Base-by-base conservation (phyloP, 352 stramenopile species). In the Globisporangium echinulatum region DNA sequence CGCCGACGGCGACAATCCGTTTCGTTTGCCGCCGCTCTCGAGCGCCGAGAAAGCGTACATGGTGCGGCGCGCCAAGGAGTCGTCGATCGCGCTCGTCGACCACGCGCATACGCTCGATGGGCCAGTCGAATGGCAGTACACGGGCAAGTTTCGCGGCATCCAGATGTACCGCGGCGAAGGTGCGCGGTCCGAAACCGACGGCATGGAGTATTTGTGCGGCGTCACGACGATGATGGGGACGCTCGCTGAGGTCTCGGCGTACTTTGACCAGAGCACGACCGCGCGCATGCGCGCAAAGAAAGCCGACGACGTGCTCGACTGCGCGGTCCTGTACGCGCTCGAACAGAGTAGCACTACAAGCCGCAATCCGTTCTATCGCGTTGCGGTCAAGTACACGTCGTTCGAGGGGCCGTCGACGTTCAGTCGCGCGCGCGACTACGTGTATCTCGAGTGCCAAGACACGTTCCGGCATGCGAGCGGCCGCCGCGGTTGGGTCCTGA, bases 101-200 rank as follows among this genome's bases (percentile, higher is more conserved):
- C 77, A 89, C 54, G 81, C 79, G 50, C 77, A 89, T 61, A 89
- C 79, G 42, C 77, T 89, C 39, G 75, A 88, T 47, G 81, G 81
- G 0, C 81, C 81, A 15, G 79, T 89, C 37, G 72, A 85, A 59
- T 91, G 81, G 81, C 77, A 87, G 42, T 89, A 88, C 67, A 86
- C 77, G 37, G 81, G 81, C 57, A 88, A 88, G 54, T 82, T 83
- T 54, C 74, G 68, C 40, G 79, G 79, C 49, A 89, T 91, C 58
- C 79, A 88, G 49, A 91, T 91, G 79, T 91, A 89, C 62, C 75
- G 79, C n/a, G 81, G 81, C 36, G 79, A 91, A 69, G 79, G 77
- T 55, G 77, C 76, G 49, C 70, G 73, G 50, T 46, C n/a, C n/a
- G 58, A 58, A n/a, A 51, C 46, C 9, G 68, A 75, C 47, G 63